Evolutionary conservation across 306 rosid species (phyloP).

Genomic region (Prunus kanzakura): DNA sequence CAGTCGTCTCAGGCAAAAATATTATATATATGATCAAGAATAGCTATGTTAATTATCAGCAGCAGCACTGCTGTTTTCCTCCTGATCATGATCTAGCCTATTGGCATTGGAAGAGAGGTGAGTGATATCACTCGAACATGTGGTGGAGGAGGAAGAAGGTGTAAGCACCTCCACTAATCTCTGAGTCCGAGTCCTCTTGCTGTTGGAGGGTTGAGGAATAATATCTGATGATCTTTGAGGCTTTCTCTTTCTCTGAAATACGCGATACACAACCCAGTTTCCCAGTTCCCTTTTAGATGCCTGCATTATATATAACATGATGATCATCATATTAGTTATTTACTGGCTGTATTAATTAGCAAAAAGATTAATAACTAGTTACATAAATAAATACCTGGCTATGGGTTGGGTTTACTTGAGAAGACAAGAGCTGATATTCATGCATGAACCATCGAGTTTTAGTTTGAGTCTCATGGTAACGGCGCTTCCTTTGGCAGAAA

Average conservation of each 20-base stretch:
- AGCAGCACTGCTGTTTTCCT: slow-evolving; percentile 21
- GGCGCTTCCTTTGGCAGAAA: slow-evolving; percentile 24
- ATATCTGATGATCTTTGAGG: not conserved
- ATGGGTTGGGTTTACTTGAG: slow-evolving; percentile 3
- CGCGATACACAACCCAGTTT: slow-evolving; percentile 38
- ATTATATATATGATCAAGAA: not conserved
- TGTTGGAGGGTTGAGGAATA: not conserved
- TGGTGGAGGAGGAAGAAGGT: slow-evolving; percentile 38
- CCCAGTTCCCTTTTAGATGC: slow-evolving; percentile 28
- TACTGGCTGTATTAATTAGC: too few relatives aligned
- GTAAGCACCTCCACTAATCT: not conserved
- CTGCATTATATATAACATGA: slow-evolving; percentile 6
- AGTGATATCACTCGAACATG: slow-evolving; percentile 36
- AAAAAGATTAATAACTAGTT: too few relatives aligned
- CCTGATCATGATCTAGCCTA: slow-evolving; percentile 14
- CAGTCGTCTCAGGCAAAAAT: too few relatives aligned
- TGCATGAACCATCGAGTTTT: slow-evolving; percentile 60
- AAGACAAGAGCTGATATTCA: slow-evolving; percentile 32
- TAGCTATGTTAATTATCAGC: not conserved
- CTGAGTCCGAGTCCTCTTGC: not conserved
- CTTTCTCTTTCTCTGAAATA: slow-evolving; percentile 36
- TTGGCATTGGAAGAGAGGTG: slow-evolving; percentile 12
- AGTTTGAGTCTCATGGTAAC: not conserved
- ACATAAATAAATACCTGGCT: slow-evolving; percentile 31
- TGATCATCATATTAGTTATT: too few relatives aligned